Conservation (phyloP, 2,329 filamentous ascomycete species). For the Fusarium sp. region DNA sequence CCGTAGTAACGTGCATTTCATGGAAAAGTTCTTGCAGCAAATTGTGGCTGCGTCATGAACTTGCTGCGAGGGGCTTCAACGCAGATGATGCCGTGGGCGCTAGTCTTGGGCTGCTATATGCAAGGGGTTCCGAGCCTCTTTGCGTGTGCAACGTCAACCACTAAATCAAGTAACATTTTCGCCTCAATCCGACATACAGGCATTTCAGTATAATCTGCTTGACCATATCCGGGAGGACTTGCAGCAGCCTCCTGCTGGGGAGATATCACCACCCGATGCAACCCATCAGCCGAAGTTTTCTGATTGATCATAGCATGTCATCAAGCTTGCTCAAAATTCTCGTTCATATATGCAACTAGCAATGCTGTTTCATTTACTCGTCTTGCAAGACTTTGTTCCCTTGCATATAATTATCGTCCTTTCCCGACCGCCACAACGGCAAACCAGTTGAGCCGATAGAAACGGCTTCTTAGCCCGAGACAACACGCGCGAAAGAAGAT, state of each 20-base stretch:
- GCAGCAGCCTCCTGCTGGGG: conserved; percentile 20
- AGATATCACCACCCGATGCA: conserved; percentile 6
- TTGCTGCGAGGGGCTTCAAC: conserved; percentile 30
- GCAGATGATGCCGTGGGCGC: conserved; percentile 13
- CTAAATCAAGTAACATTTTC: not conserved
- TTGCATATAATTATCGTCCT: conserved; percentile 31
- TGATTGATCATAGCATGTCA: conserved; percentile 8
- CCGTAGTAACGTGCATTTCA: conserved; percentile 24
- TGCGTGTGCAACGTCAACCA: conserved; percentile 22
- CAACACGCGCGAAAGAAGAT: conserved; percentile 24
- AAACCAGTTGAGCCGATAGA: not conserved
- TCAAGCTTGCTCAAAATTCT: not conserved
- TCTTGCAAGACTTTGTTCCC: conserved; percentile 6
- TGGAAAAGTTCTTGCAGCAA: conserved; percentile 25
- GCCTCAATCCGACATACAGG: conserved; percentile 7
- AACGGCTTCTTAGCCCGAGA: conserved; percentile 22
- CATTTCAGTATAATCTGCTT: conserved; percentile 15
- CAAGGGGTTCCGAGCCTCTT: conserved; percentile 36
- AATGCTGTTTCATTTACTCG: not conserved
- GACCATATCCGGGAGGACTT: conserved; percentile 23
- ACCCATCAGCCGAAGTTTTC: conserved; percentile 6
- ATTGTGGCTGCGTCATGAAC: conserved; percentile 29
- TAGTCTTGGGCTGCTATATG: conserved; percentile 23
- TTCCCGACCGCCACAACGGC: conserved; percentile 11
- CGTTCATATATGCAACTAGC: not conserved